Evolutionary conservation across 495 filamentous ascomycete species (phyloP).

Genomic region (Penicillium alfredii): DNA sequence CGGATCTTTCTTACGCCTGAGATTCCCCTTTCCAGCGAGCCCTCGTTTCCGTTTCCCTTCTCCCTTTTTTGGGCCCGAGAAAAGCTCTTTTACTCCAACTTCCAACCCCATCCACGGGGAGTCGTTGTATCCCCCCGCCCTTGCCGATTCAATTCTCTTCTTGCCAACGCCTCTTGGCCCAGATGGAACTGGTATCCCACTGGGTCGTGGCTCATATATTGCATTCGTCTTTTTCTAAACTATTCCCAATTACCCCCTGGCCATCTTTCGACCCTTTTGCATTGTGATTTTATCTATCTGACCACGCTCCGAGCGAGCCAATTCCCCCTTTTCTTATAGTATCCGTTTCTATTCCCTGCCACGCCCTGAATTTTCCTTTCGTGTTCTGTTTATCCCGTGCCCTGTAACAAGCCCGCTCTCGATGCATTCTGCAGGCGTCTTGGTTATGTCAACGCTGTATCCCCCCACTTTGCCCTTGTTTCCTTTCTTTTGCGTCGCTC

Average conservation of each 20-base stretch:
- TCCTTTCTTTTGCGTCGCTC: slow-evolving; percentile 16
- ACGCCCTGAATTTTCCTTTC: slow-evolving; percentile 21
- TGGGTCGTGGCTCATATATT: slow-evolving; percentile 14
- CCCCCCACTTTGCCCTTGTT: slow-evolving; percentile 18
- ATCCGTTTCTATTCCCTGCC: slow-evolving; percentile 27
- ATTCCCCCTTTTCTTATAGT: slow-evolving; percentile 30
- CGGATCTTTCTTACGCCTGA: slow-evolving; percentile 29
- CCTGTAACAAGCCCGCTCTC: slow-evolving; percentile 26
- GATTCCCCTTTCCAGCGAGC: slow-evolving; percentile 31
- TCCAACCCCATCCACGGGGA: slow-evolving; percentile 10
- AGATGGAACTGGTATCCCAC: slow-evolving; percentile 22
- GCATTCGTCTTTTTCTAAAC: slow-evolving; percentile 15
- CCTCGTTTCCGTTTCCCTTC: too few species aligned
- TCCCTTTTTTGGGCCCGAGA: slow-evolving; percentile 23
- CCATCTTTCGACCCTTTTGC: slow-evolving; percentile 18
- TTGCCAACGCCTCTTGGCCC: slow-evolving; percentile 7
- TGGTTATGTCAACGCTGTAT: slow-evolving; percentile 33
- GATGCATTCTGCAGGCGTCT: slow-evolving; percentile 48
- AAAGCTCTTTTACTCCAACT: too few species aligned
- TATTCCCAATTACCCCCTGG: slow-evolving; percentile 3
- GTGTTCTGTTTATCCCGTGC: slow-evolving; percentile 32
- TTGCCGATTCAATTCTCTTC: slow-evolving; percentile 16
- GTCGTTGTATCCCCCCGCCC: slow-evolving; percentile 8
- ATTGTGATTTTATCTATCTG: slow-evolving; percentile 24
- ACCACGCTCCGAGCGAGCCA: slow-evolving; percentile 33